phyloP scores from a whole-genome alignment of 257 asterid species.

The Nicotiana undulata region DNA sequence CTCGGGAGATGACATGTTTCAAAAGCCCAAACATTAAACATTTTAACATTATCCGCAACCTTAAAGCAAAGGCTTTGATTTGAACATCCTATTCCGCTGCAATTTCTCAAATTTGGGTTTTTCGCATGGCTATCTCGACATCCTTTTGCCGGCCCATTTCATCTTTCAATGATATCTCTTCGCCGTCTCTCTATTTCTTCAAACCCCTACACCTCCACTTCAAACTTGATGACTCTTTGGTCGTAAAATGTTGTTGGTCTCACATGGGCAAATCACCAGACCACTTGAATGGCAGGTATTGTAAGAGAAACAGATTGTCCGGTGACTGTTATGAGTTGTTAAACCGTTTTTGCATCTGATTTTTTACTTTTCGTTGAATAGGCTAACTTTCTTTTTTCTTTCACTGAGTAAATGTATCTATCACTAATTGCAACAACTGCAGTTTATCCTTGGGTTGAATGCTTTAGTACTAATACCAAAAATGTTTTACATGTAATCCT shows the following conservation, averaged over 20 bases:
- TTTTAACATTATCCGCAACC: background rate
- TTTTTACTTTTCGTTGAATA: background rate
- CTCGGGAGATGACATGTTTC: background rate
- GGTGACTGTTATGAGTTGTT: background rate
- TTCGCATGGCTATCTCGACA: slow-evolving; percentile 37
- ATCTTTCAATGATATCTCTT: slow-evolving; percentile 10
- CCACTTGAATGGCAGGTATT: slow-evolving; percentile 45
- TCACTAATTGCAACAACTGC: background rate
- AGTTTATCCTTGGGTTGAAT: background rate
- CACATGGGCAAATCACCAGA: slow-evolving; percentile 37
- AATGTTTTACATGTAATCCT: background rate
- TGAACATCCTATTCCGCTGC: background rate
- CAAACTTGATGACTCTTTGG: slow-evolving; percentile 23
- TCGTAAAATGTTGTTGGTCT: slow-evolving; percentile 43
- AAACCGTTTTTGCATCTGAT: background rate
- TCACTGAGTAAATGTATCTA: background rate
- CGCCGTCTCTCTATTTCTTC: slow-evolving; percentile 33
- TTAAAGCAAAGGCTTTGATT: too few species aligned
- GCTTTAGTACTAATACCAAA: background rate
- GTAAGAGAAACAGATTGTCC: background rate
- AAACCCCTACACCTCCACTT: slow-evolving; percentile 23
- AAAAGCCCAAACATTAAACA: background rate
- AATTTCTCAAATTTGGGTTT: background rate
- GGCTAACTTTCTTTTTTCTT: background rate
- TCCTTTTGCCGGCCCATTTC: slow-evolving; percentile 27